Evolutionary conservation across 441 rosid species (phyloP), one percentile per base, ranked within the genome.

Genomic region (Brassica hybrid): DNA sequence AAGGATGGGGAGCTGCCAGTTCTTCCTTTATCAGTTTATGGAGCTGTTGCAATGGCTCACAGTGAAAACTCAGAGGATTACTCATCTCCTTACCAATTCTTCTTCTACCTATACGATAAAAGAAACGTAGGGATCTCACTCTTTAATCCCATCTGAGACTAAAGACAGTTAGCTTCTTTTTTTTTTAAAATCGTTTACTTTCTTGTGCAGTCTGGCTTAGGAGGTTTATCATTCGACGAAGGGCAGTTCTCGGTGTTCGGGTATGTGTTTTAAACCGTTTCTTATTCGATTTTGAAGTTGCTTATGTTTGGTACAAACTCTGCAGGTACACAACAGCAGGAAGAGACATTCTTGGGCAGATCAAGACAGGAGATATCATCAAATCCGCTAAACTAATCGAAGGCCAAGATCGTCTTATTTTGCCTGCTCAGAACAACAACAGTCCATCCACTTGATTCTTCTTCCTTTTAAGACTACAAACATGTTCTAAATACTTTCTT

Each of bases 11-110:
- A 95, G 80, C 76, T 91, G 82, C 98, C 95, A 4, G 94, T 93
- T 79, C 98, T 95, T 80, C 98, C 98, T 18, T 83, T 91, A 8
- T 91, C 97, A 3, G 97, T 95, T 54, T 93, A 90, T 48, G 98
- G 97, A 83, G 97, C 95, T 64, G 92, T 91, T 72, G 99, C 99
- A 61, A 93, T 95, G 98, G 98, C 97, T 1, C 99, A 93, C 76
- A 91, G 82, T 38, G 93, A 88, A 69, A 87, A 36, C 69, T 95
- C 97, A 4, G 97, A 93, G 7, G 99, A 95, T 9, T 95, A 89
- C 85, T 95, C 98, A 5, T 88, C 99, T 8, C 97, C 99, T 1
- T 87, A 86, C 83, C 97, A 95, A 57, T 93, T 91, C 82, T 93
- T 95, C 92, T 88, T 93, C 89, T 93, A 91, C 78, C 86, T 95